A percentile compares a stretch with the other conserved stretches of the same genome.
phyloP scores from a whole-genome alignment of 75 land plant genomes.

The Ceratopteris richardii region DNA sequence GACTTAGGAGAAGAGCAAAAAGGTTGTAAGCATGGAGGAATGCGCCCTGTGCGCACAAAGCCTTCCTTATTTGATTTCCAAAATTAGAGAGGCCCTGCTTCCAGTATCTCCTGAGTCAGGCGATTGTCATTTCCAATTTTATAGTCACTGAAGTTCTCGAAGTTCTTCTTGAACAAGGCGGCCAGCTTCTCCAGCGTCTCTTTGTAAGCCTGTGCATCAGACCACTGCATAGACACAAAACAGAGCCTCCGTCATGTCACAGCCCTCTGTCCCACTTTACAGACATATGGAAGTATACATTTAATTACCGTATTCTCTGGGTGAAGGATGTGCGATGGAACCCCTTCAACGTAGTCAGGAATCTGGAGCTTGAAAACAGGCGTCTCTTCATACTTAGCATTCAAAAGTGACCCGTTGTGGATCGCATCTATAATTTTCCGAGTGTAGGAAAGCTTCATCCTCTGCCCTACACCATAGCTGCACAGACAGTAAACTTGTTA shows the following conservation, averaged over 20 bases:
- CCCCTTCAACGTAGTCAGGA: conserved; percentile 67
- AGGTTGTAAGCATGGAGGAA: no score
- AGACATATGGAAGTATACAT: background rate
- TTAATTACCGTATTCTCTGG: conserved; percentile 64
- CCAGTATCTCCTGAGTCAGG: conserved; percentile 61
- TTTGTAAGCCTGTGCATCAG: conserved; percentile 50
- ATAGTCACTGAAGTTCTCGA: conserved; percentile 49
- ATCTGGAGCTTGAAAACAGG: conserved; percentile 79
- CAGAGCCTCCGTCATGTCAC: background rate
- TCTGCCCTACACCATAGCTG: conserved; percentile 72
- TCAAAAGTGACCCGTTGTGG: conserved; percentile 65
- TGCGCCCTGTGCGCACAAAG: no score
- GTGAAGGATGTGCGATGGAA: conserved; percentile 74
- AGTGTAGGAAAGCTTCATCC: conserved; percentile 76
- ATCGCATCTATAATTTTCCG: conserved; percentile 91
- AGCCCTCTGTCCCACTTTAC: no score
- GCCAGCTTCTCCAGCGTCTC: conserved; percentile 61
- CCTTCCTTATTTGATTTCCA: no score
- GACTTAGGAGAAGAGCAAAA: no score
- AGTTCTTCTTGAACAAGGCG: conserved; percentile 72
- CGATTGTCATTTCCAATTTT: conserved; percentile 57
- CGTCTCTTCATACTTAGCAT: conserved; percentile 60
- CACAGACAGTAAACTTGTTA: background rate
- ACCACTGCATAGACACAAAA: conserved; percentile 43
- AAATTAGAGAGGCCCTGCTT: conserved; percentile 60